Evolutionary conservation across 2,329 filamentous ascomycete genomes (phyloP), one percentile per base, ranked within the genome.

Genomic region (Cercospora beticola): DNA sequence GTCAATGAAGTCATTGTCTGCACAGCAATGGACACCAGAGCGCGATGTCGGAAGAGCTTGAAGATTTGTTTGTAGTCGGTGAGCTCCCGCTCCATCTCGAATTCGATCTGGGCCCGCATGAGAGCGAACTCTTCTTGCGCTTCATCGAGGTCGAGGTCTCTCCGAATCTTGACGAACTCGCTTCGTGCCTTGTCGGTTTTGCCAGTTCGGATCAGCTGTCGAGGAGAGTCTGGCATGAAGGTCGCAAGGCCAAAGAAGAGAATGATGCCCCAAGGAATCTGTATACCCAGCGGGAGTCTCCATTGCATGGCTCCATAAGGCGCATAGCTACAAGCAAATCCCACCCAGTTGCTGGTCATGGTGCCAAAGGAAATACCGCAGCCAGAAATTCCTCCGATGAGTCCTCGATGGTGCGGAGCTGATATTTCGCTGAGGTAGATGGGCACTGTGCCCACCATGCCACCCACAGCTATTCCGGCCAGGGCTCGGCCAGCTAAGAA

Each of bases 1-100:
- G 86, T 87, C 46, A 87, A 73, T 70, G 81, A 83, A 0, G 86
- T 87, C 83, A 87, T 86, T 2, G 85, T 86, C 76, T 87, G 86
- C 2, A 87, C 86, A 2, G 83, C 83, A 72, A 87, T 84, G 0
- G 83, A 83, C 76, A 85, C 85, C 60, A 87, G 71, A 6, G 82
- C 85, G 26, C 86, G 81, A 68, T 83, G 85, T 14, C 85, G 79
- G 71, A 84, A 87, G 6, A 87, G 73, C 56, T 72, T 79, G 66
- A 84, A 87, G 46, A 87, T 84, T 70, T 88, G 86, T 46, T 74
- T 77, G 66, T 83, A 83, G 0, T 83, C 83, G 18, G 78, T 85
- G 69, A 87, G 79, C 74, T 88, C 86, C 5, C 86, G 79, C 71
- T 85, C 80, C 82, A 84, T 85, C 76, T 88, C 86, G 75, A 84